These are phyloP conservation scores for Aspergillus neotritici DNA, from an alignment of 2,329 filamentous ascomycete species.

Conservation along the genomic window DNA sequence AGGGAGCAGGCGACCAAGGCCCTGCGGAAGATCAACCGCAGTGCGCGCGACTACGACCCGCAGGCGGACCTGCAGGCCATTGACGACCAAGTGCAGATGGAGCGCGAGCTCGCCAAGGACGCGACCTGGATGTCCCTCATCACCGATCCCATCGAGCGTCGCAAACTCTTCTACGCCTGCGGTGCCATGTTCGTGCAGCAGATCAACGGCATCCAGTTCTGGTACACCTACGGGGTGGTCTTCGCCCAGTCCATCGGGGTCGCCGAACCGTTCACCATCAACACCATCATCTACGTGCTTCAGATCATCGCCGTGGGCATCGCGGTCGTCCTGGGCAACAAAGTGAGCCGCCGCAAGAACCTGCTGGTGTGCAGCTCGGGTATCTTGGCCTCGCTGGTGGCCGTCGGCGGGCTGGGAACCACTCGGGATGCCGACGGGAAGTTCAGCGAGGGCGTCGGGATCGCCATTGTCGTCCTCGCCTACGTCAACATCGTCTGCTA, in stretches of 20 bases:
- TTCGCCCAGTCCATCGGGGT: conserved; percentile 42
- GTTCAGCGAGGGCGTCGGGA: conserved; percentile 16
- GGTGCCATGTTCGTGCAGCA: conserved; percentile 46
- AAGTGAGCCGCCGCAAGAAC: conserved; percentile 35
- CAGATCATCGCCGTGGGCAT: conserved; percentile 40
- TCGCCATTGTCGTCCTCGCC: conserved; percentile 38
- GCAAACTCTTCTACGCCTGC: conserved; percentile 43
- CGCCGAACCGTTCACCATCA: conserved; percentile 39
- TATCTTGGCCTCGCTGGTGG: conserved; percentile 39
- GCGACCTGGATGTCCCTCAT: conserved; percentile 39
- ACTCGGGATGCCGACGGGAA: conserved; percentile 19
- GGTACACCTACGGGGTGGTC: conserved; percentile 42
- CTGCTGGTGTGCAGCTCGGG: conserved; percentile 36
- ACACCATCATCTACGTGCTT: conserved; percentile 40
- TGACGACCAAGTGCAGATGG: conserved; percentile 17
- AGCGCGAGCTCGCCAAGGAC: conserved; percentile 21
- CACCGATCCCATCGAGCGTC: conserved; percentile 42
- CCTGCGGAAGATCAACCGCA: conserved; percentile 32
- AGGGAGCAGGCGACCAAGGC: conserved; percentile 25
- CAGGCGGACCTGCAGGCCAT: conserved; percentile 20
- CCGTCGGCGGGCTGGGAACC: conserved; percentile 41
- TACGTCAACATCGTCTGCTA: conserved; percentile 43
- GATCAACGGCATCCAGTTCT: conserved; percentile 47
- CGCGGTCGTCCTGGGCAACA: conserved; percentile 39
- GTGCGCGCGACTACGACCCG: conserved; percentile 26